Conservation (phyloP, 2,329 filamentous ascomycete genomes). For the Falciphora oryzae region DNA sequence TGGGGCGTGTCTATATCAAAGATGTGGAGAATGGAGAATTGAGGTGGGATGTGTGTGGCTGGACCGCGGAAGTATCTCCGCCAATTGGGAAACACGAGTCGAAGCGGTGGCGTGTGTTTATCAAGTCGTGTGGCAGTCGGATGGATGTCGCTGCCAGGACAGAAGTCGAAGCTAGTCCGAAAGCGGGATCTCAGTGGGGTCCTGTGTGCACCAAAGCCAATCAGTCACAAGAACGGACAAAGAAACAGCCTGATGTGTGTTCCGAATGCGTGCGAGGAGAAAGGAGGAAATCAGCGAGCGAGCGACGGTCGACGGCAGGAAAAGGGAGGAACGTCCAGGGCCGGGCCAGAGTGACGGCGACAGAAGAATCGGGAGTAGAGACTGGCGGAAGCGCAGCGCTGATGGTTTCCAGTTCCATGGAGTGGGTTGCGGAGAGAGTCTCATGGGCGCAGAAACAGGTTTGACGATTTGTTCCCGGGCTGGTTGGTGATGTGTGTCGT, state of each 20-base stretch:
- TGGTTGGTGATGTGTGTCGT: background rate
- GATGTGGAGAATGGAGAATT: background rate
- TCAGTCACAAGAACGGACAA: background rate
- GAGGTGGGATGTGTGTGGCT: background rate
- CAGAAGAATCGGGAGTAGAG: background rate
- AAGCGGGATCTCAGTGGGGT: background rate
- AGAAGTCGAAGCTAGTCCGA: background rate
- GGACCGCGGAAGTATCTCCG: background rate
- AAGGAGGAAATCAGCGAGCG: background rate
- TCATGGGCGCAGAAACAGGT: background rate
- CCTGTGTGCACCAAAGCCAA: constrained; percentile 2
- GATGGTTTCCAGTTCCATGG: background rate
- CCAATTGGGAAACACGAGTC: background rate
- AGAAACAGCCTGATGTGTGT: background rate
- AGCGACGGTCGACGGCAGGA: background rate
- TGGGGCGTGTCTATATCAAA: constrained; percentile 1
- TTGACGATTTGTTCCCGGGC: no score
- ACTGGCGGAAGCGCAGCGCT: background rate
- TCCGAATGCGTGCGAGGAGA: background rate
- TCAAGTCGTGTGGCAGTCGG: background rate
- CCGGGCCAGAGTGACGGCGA: background rate
- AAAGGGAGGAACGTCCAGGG: background rate
- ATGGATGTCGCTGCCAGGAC: constrained; percentile 3
- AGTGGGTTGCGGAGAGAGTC: background rate
- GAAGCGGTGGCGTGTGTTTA: background rate